Evolutionary conservation across 768 basidiomycete species (phyloP).

Genomic region (Trametes gibbosa): DNA sequence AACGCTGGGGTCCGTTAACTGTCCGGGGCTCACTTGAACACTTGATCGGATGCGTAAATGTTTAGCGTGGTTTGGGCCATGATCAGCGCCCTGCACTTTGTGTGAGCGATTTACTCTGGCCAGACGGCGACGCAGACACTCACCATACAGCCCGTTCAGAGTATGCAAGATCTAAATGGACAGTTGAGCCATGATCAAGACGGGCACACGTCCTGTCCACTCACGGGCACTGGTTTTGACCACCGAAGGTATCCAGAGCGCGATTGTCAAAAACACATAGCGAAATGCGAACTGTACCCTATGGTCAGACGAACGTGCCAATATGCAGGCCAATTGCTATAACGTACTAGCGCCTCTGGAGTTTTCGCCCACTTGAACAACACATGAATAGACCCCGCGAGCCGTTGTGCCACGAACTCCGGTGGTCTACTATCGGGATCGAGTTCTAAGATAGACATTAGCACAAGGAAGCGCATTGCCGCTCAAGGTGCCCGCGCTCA

Average conservation of each 20-base stretch:
- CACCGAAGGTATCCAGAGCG: constrained; percentile 51
- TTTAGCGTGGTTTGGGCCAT: constrained; percentile 60
- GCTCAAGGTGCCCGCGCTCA: constrained; percentile 3
- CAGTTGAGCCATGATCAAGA: neutral
- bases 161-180: constrained; percentile 39
- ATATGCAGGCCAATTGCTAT: neutral
- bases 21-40: constrained; percentile 39
- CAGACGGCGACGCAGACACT: constrained; percentile 4
- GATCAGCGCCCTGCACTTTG: constrained; percentile 46
- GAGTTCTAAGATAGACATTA: constrained; percentile 24
- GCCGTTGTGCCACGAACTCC: constrained; percentile 39
- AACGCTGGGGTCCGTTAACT: neutral
- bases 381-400: constrained; percentile 35
- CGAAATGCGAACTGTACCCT: constrained; percentile 48
- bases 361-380: constrained; percentile 41
- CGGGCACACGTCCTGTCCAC: constrained; percentile 13
- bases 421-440: constrained; percentile 52
- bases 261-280: constrained; percentile 46
- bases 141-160: constrained; percentile 46
- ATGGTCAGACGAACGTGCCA: neutral
- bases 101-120: neutral
- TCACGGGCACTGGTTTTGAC: constrained; percentile 40
- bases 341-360: constrained; percentile 38
- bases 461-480: neutral
- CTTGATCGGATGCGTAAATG: constrained; percentile 57